These are phyloP conservation scores for Apiospora rasikravindrae DNA, from an alignment of 2,329 filamentous ascomycete genomes.

Conservation along the genomic window DNA sequence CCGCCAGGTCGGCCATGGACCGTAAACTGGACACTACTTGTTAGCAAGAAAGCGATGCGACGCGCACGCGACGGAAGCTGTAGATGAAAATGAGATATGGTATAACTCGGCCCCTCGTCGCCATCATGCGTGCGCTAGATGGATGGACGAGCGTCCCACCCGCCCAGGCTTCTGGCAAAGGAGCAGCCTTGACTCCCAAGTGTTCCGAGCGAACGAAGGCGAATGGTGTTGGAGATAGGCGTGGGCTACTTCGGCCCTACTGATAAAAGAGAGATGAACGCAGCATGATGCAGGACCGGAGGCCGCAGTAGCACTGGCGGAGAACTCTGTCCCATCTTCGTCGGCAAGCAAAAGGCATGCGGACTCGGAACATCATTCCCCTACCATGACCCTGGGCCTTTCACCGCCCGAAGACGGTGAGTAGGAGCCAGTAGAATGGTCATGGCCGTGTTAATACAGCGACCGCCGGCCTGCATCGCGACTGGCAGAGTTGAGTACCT, in stretches of 20 bases:
- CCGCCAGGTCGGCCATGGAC: conserved; percentile 18
- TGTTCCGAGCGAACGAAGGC: conserved; percentile 18
- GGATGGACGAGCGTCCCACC: conserved; percentile 18
- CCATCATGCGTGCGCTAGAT: conserved; percentile 6
- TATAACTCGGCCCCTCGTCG: conserved; percentile 20
- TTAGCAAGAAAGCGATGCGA: conserved; percentile 16
- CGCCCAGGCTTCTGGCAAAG: conserved; percentile 22
- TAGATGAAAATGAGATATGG: not conserved
- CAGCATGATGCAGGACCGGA: not conserved
- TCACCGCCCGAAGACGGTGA: conserved; percentile 21
- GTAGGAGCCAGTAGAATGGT: conserved; percentile 17
- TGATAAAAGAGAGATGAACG: not conserved
- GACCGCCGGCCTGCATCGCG: not conserved
- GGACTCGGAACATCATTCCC: conserved; percentile 19
- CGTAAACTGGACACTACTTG: not conserved
- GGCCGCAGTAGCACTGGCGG: conserved; percentile 21
- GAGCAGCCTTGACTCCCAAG: conserved; percentile 23
- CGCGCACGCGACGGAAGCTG: not conserved
- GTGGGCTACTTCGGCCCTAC: not conserved
- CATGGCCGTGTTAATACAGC: conserved; percentile 17
- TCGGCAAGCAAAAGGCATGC: conserved; percentile 23
- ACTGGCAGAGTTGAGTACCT: conserved; percentile 15
- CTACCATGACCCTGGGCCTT: conserved; percentile 23
- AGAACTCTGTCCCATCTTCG: conserved; percentile 7
- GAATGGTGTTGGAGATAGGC: conserved; percentile 1